Evolutionary conservation across 2,329 filamentous ascomycete genomes (phyloP).

Genomic region (Acarospora socialis): DNA sequence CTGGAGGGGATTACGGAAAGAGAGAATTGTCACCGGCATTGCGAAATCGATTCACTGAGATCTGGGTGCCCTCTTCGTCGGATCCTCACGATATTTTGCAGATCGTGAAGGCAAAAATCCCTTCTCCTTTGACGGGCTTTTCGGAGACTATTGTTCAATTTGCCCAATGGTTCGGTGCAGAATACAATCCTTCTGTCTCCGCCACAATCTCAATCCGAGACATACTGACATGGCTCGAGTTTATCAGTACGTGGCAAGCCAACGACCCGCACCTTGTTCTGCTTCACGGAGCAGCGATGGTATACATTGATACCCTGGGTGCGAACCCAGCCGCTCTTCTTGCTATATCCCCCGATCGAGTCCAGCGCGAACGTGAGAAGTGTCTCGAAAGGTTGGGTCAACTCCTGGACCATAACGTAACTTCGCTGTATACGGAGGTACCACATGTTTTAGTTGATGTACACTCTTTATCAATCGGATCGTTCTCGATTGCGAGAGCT

Average conservation of each 20-base stretch:
- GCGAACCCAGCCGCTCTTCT: constrained; percentile 86
- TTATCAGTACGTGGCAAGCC: constrained; percentile 56
- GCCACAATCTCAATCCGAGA: constrained; percentile 82
- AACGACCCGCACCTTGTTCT: constrained; percentile 37
- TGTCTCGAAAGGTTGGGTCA: constrained; percentile 61
- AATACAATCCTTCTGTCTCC: constrained; percentile 60
- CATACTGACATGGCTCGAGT: constrained; percentile 83
- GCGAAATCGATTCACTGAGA: constrained; percentile 93
- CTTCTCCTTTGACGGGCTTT: constrained; percentile 38
- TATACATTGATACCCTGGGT: constrained; percentile 89
- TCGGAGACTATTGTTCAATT: constrained; percentile 67
- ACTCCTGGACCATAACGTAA: constrained; percentile 51
- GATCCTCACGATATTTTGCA: constrained; percentile 74
- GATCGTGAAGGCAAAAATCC: constrained; percentile 68
- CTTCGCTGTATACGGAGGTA: constrained; percentile 48
- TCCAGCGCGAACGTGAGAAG: constrained; percentile 54
- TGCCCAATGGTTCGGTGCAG: constrained; percentile 79
- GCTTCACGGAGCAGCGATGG: constrained; percentile 82
- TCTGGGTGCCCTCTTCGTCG: constrained; percentile 87
- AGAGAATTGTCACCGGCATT: constrained; percentile 90
- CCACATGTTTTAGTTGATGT: constrained; percentile 44
- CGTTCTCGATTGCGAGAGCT: constrained; percentile 52
- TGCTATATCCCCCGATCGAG: constrained; percentile 52
- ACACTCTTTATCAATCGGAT: constrained; percentile 50
- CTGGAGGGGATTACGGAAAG: constrained; percentile 95